Conservation (phyloP, 177 flowering plant genomes). For the Telopea speciosissima region DNA sequence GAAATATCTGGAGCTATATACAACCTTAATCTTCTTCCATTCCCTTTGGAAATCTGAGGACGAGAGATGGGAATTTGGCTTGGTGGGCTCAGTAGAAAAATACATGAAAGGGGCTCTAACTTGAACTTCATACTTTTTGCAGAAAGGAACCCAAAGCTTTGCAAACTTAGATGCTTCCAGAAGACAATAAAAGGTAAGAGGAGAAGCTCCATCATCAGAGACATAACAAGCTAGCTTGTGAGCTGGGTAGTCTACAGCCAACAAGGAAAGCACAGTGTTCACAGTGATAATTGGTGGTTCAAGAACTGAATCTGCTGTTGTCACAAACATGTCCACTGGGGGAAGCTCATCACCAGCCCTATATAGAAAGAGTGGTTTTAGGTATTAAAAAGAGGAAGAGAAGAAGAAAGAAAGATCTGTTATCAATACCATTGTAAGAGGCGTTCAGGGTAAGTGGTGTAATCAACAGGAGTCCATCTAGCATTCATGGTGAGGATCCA, state of each 20-base stretch:
- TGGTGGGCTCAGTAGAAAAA: conserved; percentile 16
- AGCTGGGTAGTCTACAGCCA: conserved; percentile 52
- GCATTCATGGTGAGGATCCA: conserved; percentile 31
- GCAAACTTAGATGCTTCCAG: conserved; percentile 43
- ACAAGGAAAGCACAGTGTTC: conserved; percentile 52
- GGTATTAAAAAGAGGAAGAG: too few relatives aligned
- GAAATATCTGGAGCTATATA: conserved; percentile 1
- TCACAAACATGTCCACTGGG: conserved; percentile 51
- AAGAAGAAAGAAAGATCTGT: not conserved
- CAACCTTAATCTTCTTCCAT: conserved; percentile 39
- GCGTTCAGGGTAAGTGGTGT: conserved; percentile 36
- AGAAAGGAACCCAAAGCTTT: conserved; percentile 53
- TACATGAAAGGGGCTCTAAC: conserved; percentile 47
- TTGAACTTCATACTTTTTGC: conserved; percentile 36
- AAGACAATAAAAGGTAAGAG: conserved; percentile 42
- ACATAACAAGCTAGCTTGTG: conserved; percentile 53
- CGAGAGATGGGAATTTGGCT: not conserved
- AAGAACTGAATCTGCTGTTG: conserved; percentile 48
- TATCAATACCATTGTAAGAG: conserved; percentile 27
- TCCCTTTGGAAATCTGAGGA: conserved; percentile 28
- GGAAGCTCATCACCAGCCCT: conserved; percentile 37
- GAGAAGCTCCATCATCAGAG: conserved; percentile 52
- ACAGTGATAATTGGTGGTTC: conserved; percentile 50
- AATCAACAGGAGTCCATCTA: conserved; percentile 40
- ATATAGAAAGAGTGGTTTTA: too few relatives aligned